phyloP scores from a whole-genome alignment of 495 filamentous ascomycete genomes.

The Halenospora varia region DNA sequence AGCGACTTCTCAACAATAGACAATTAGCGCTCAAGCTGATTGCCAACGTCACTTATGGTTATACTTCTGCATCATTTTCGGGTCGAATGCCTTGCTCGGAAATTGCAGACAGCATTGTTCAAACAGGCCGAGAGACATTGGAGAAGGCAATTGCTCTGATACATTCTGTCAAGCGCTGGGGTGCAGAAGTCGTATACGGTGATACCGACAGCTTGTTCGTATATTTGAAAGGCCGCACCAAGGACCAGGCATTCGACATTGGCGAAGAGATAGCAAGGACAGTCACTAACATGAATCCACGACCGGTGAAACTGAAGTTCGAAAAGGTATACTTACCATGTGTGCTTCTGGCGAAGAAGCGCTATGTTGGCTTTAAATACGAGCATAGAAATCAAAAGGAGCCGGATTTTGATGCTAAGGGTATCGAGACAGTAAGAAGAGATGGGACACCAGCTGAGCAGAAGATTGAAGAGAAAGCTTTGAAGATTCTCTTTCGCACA shows the following conservation, averaged over 20 bases:
- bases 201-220: slow-evolving; percentile 98
- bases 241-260: slow-evolving; percentile 85
- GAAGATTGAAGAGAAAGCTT: slow-evolving; percentile 93
- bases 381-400: slow-evolving; percentile 71
- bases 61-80: slow-evolving; percentile 92
- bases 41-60: slow-evolving; percentile 97
- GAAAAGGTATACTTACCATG: slow-evolving; percentile 98
- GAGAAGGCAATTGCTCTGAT: slow-evolving; percentile 93
- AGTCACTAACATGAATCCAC: slow-evolving; percentile 86
- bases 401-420: slow-evolving; percentile 96
- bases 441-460: slow-evolving; percentile 95
- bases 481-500: slow-evolving; percentile 81
- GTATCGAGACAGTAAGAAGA: slow-evolving; percentile 92
- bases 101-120: slow-evolving; percentile 97
- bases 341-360: slow-evolving; percentile 91
- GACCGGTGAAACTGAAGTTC: slow-evolving; percentile 93
- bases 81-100: slow-evolving; percentile 97
- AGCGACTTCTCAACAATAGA: slow-evolving; percentile 87
- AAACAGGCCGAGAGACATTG: slow-evolving; percentile 88
- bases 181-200: slow-evolving; percentile 94
- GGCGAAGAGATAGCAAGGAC: slow-evolving; percentile 89
- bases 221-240: slow-evolving; percentile 79
- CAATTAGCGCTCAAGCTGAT: slow-evolving; percentile 96
- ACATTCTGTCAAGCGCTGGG: slow-evolving; percentile 81
- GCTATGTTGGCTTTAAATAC: slow-evolving; percentile 97